phyloP scores from a whole-genome alignment of 2,329 filamentous ascomycete genomes.

The Gremmenia infestans region DNA sequence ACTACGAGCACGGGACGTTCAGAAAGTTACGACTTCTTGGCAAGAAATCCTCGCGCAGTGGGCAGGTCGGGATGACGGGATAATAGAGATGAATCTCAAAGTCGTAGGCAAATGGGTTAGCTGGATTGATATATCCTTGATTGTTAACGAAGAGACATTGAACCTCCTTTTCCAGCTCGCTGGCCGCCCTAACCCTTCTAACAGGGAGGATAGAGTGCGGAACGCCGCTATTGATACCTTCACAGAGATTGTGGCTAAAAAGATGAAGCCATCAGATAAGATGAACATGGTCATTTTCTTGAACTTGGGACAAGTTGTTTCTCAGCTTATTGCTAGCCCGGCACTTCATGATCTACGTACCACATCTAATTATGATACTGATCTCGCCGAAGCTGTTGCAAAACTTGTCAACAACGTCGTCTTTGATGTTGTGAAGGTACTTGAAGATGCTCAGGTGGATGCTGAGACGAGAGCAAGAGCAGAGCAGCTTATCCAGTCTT shows the following conservation, averaged over 20 bases:
- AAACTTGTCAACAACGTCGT: constrained; percentile 91
- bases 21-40: constrained; percentile 85
- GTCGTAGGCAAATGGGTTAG: constrained; percentile 97
- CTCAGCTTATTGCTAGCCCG: constrained; percentile 78
- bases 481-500: constrained; percentile 75
- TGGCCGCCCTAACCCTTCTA: constrained; percentile 59
- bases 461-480: constrained; percentile 66
- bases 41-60: constrained; percentile 80
- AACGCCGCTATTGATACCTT: constrained; percentile 92
- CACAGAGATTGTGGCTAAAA: constrained; percentile 94
- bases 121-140: constrained; percentile 94
- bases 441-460: constrained; percentile 63
- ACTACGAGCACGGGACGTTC: constrained; percentile 79
- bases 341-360: constrained; percentile 72
- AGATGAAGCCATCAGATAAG: constrained; percentile 94
- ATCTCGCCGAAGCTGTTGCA: constrained; percentile 89
- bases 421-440: constrained; percentile 77
- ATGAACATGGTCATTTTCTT: constrained; percentile 89
- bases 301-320: constrained; percentile 78
- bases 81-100: constrained; percentile 84
- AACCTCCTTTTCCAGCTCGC: constrained; percentile 80
- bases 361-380: constrained; percentile 86
- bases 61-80: constrained; percentile 57
- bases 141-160: constrained; percentile 87
- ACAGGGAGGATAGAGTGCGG: constrained; percentile 71